These are phyloP conservation scores for Entrophospora sp. DNA, from an alignment of 192 early-diverging fungal genomes.

Conservation along the genomic window DNA sequence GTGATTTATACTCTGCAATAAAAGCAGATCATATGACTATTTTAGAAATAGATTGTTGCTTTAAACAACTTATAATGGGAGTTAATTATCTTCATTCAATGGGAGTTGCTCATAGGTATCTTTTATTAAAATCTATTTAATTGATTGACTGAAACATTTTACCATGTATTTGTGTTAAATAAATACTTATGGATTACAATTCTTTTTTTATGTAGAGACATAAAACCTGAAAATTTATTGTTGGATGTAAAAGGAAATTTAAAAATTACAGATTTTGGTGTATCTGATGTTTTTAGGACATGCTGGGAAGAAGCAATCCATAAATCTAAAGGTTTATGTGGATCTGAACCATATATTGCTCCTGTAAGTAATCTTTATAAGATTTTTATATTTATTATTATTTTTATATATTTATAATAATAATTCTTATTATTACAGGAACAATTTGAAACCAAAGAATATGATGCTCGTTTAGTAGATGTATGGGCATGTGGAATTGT, in stretches of 20 bases:
- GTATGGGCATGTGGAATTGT: constrained; percentile 91
- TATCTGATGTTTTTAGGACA: constrained; percentile 86
- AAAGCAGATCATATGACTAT: constrained; percentile 64
- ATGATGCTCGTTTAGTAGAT: constrained; percentile 84
- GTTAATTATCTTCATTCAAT: too few species aligned
- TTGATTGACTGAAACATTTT: too few species aligned
- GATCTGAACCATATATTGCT: constrained; percentile 93
- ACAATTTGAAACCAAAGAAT: too few species aligned
- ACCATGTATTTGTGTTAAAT: too few species aligned
- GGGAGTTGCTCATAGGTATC: constrained; percentile 93
- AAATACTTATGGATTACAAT: too few species aligned
- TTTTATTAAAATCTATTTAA: too few species aligned
- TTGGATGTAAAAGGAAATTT: constrained; percentile 67
- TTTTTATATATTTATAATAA: too few species aligned
- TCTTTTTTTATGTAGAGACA: too few species aligned
- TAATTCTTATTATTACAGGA: too few species aligned
- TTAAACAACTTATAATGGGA: constrained; percentile 87
- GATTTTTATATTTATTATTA: too few species aligned
- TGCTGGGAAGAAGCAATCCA: constrained; percentile 71
- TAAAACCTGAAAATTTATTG: constrained; percentile 81
- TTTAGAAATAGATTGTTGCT: constrained; percentile 79
- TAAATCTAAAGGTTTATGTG: constrained; percentile 78
- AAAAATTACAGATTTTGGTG: constrained; percentile 99
- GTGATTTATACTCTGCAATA: constrained; percentile 79
- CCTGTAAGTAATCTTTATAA: constrained; percentile 87